These are phyloP conservation scores for Pythium myriotylum DNA, from an alignment of 352 stramenopile genomes.

Conservation along the genomic window DNA sequence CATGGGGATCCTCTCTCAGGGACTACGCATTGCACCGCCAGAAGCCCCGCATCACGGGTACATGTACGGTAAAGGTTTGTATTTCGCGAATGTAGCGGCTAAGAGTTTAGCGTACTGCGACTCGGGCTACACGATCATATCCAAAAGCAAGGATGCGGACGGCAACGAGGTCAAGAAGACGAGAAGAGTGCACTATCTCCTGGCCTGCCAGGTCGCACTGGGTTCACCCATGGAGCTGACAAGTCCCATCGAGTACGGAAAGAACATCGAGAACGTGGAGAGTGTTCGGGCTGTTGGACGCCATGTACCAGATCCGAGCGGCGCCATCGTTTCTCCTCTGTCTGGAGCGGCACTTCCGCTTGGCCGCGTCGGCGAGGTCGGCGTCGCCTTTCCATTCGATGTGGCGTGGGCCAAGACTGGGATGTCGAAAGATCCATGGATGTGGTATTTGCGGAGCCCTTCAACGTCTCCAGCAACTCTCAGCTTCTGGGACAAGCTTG, in stretches of 20 bases:
- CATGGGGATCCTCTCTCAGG: slow-evolving; percentile 85
- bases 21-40: slow-evolving; percentile 82
- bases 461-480: slow-evolving; percentile 40
- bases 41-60: slow-evolving; percentile 84
- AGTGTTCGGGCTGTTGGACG: slow-evolving; percentile 63
- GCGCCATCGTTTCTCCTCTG: slow-evolving; percentile 53
- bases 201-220: slow-evolving; percentile 73
- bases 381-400: slow-evolving; percentile 40
- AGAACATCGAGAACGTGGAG: slow-evolving; percentile 49
- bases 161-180: slow-evolving; percentile 45
- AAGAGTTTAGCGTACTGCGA: slow-evolving; percentile 84
- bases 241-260: slow-evolving; percentile 18
- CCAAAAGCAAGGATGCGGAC: slow-evolving; percentile 29
- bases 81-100: slow-evolving; percentile 80
- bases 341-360: slow-evolving; percentile 55
- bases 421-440: slow-evolving; percentile 24
- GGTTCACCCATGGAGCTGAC: slow-evolving; percentile 44
- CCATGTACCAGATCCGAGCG: slow-evolving; percentile 52
- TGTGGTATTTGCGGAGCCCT: slow-evolving; percentile 43
- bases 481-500: slow-evolving; percentile 40
- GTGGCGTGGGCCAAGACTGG: slow-evolving; percentile 61
- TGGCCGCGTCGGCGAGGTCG: slow-evolving; percentile 49
- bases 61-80: slow-evolving; percentile 85
- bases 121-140: slow-evolving; percentile 48
- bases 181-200: slow-evolving; percentile 66